Evolutionary conservation across 257 asterid species (phyloP), one percentile per base, ranked within the genome.

Genomic region (Craterostigma plantagineum): DNA sequence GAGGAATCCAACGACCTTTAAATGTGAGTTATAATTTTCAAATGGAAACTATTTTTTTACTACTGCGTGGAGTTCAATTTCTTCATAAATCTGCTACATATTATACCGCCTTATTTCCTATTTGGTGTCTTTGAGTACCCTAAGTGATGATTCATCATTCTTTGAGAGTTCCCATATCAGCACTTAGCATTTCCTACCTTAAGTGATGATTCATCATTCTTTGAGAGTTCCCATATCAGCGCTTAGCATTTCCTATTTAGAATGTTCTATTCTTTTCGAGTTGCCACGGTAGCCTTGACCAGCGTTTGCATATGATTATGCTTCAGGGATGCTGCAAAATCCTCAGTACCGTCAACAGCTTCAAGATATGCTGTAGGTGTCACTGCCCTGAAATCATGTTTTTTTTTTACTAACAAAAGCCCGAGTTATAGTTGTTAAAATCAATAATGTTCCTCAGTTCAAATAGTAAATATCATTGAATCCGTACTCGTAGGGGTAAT

Each of bases 321-420:
- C 45, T 38, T 39, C 73, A 87, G 97, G 95, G 97, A 87, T 87
- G 95, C 73, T 87, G 45, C 95, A 87, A 58, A 87, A 87, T 63
- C 97, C 97, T 18, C 66, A 67, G 53, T 87, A 87, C 63, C 97
- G 95, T 45, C 92, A 65, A 52, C 97, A 87, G 58, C 75, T 87
- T 60, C 92, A 87, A 53, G 97, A 78, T 45, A 87, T 87, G 98
- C 74, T 87, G 98, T 87, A 65, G 70, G 98, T 47, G 44, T 42
- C 39, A 12, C 44, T 7, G 47, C 30, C 30, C 6, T 6, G 30
- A 23, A 23, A 23, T 23, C 30, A 23, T 23, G 30, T n/a, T n/a
- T n/a, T n/a, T n/a, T 23, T 23, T 23, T 23, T 23, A 23, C 6
- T 23, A 6, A 23, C 30, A 23, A 23, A 2, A 23, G 30, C 30